These are phyloP conservation scores for Trypanosoma boissoni DNA, from an alignment of 208 protist genomes.

Conservation along the genomic window DNA sequence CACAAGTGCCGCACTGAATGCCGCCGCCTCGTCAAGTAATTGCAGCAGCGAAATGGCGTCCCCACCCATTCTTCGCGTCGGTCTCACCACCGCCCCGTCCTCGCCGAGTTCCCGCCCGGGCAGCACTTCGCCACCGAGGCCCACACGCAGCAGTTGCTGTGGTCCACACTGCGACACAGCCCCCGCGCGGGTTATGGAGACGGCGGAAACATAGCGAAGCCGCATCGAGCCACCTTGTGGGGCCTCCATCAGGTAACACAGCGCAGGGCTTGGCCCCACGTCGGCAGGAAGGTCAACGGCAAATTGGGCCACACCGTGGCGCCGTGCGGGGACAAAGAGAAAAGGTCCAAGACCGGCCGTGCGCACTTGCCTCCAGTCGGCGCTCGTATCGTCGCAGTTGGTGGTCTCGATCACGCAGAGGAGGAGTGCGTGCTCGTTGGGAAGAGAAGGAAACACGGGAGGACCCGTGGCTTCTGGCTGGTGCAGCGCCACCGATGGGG, in stretches of 20 bases:
- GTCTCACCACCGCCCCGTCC: no score
- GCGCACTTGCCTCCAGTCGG: constrained; percentile 10
- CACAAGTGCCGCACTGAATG: constrained; percentile 15
- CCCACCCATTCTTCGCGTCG: no score
- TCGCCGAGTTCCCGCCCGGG: not conserved
- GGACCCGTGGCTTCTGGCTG: no score
- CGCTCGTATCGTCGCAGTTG: no score
- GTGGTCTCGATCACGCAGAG: no score
- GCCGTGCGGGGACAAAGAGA: constrained; percentile 5
- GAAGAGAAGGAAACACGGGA: no score
- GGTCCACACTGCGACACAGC: not conserved
- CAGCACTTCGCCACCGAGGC: not conserved
- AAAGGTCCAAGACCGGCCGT: constrained; percentile 20
- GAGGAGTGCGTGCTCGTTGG: no score
- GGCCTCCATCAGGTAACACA: not conserved
- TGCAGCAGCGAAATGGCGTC: not conserved
- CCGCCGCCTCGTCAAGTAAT: constrained; percentile 3
- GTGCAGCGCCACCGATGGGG: no score
- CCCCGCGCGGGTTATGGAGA: not conserved
- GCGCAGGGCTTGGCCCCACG: not conserved
- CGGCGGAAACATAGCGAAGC: not conserved
- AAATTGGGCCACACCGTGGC: not conserved
- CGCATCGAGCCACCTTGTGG: not conserved
- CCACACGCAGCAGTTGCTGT: not conserved
- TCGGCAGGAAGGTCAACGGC: not conserved